Evolutionary conservation across 352 stramenopile genomes (phyloP), one percentile per base, ranked within the genome.

Genomic region (Globisporangium paddicum): DNA sequence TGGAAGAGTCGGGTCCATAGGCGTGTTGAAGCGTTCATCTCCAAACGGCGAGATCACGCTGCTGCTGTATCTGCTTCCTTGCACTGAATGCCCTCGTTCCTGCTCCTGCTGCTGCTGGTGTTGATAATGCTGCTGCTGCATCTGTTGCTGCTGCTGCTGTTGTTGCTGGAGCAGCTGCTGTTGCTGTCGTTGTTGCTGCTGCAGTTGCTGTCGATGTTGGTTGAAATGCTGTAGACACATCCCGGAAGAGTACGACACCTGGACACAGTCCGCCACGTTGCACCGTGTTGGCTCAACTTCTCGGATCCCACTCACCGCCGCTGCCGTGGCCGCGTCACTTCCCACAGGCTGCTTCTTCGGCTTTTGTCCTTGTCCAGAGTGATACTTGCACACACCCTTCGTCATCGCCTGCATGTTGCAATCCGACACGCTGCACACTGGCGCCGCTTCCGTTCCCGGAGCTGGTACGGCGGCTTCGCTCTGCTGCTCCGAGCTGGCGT

Each of bases 181-280:
- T 21, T 44, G 38, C 14, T 19, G 5, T 1, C 1, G 38, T 10
- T 44, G 38, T n/a, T 66, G 66, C 2, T 62, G 58, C 52, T 77
- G 66, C 13, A 67, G 72, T 30, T 41, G 34, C 9, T 38, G 32
- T 34, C 52, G 72, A 23, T 69, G 64, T 48, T 85, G 66, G 51
- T 74, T 82, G 7, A 63, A 55, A 54, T 90, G 77, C 35, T 82
- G 63, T 25, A 75, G 54, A 60, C 79, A 89, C 18, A 89, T 50
- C 6, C 79, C 79, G 0, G 63, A 73, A 19, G 69, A 51, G 41
- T 86, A 87, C 45, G 72, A 72, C 25, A 71, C 26, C 47, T 82
- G 78, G 11, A 41, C 55, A 54, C 81, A 89, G 5, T 69, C 73
- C 28, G 62, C 18, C 50, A 72, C 52, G 10, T 49, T 44, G 44